A percentile compares a stretch with the other conserved stretches of the same genome.
Conservation (phyloP, 805 yeast species). For the Kodamaea kakaduensis region DNA sequence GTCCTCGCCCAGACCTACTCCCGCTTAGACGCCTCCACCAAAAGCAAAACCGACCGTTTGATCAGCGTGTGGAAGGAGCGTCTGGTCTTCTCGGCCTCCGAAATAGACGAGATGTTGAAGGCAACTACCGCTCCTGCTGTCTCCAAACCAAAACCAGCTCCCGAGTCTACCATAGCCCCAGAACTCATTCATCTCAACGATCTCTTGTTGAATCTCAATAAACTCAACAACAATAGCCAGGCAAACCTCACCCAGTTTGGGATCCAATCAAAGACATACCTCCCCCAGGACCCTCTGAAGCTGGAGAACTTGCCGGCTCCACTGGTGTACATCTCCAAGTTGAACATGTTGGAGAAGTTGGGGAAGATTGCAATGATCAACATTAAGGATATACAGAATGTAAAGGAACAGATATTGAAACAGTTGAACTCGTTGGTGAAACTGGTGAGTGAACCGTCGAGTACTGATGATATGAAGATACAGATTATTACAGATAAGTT, state of each 20-base stretch:
- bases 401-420: slow-evolving; percentile 23
- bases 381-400: slow-evolving; percentile 28
- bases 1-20: slow-evolving; percentile 33
- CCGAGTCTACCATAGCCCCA: slow-evolving; percentile 18
- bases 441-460: slow-evolving; percentile 22
- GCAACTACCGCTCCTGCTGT: background rate
- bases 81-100: slow-evolving; percentile 33
- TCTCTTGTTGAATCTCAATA: slow-evolving; percentile 25
- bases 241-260: slow-evolving; percentile 38
- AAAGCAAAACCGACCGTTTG: slow-evolving; percentile 47
- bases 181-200: slow-evolving; percentile 33
- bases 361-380: slow-evolving; percentile 30
- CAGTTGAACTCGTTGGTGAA: slow-evolving; percentile 23
- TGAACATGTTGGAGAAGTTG: slow-evolving; percentile 35
- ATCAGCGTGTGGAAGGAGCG: slow-evolving; percentile 59
- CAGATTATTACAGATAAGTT: slow-evolving; percentile 28
- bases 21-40: slow-evolving; percentile 31
- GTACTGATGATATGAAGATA: slow-evolving; percentile 33
- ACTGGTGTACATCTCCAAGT: slow-evolving; percentile 34
- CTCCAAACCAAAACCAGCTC: background rate
- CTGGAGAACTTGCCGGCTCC: slow-evolving; percentile 39
- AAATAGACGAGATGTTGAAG: slow-evolving; percentile 24
- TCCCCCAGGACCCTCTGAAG: slow-evolving; percentile 32
- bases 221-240: slow-evolving; percentile 24
- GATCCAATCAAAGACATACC: slow-evolving; percentile 32